Evolutionary conservation across 768 basidiomycete genomes (phyloP).

Genomic region (Tulasnella sp.): DNA sequence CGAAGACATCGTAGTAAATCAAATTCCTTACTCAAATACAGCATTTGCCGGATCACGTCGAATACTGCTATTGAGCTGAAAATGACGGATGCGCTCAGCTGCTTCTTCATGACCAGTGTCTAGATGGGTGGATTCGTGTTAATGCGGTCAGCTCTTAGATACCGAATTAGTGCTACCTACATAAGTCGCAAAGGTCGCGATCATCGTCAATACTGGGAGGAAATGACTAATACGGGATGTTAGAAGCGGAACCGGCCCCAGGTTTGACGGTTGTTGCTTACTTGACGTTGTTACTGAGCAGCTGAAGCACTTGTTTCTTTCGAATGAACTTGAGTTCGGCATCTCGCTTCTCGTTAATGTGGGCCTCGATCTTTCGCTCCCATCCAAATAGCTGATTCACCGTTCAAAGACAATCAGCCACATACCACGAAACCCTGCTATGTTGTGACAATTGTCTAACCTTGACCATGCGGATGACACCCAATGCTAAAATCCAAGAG

Average conservation of each 20-base stretch:
- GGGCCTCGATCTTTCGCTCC: slow-evolving; percentile 49
- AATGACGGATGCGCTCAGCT: slow-evolving; percentile 43
- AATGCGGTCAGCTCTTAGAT: neutral
- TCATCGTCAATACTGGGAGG: slow-evolving; percentile 63
- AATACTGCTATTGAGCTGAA: slow-evolving; percentile 56
- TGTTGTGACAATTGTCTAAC: neutral
- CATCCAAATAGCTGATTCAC: slow-evolving; percentile 48
- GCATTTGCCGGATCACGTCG: slow-evolving; percentile 53
- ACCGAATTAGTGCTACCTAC: slow-evolving; percentile 38
- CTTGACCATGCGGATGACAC: slow-evolving; percentile 64
- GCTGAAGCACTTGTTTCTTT: slow-evolving; percentile 51
- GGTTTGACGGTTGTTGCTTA: slow-evolving; percentile 34
- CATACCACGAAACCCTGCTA: no score
- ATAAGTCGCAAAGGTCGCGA: slow-evolving; percentile 59
- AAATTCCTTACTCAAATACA: neutral
- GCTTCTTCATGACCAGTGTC: slow-evolving; percentile 42
- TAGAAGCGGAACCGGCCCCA: neutral
- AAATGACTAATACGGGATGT: slow-evolving; percentile 44
- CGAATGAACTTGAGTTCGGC: slow-evolving; percentile 56
- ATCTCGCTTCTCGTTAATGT: slow-evolving; percentile 55
- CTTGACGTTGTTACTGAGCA: slow-evolving; percentile 48
- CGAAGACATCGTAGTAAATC: neutral
- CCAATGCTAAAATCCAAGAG: slow-evolving; percentile 43
- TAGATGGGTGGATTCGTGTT: neutral
- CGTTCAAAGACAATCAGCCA: neutral